Evolutionary conservation across 2,329 filamentous ascomycete species (phyloP), one percentile per base, ranked within the genome.

Genomic region (Paraconiothyrium sp.): DNA sequence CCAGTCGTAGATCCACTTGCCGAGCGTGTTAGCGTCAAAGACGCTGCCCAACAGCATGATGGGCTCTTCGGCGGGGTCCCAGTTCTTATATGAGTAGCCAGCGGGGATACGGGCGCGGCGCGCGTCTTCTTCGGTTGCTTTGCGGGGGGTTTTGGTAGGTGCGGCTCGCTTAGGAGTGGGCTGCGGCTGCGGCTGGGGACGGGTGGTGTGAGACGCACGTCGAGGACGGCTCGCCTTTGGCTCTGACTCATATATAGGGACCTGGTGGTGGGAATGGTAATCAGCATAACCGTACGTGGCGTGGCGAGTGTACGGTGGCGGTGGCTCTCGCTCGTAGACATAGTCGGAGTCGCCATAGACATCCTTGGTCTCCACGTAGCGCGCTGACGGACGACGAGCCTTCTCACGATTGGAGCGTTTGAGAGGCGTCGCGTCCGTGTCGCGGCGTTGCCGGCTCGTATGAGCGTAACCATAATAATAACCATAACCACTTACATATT

Each of bases 1-100:
- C 95, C 95, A 99, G 85, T 98, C 95, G 81, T 97, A 99, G 75
- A 99, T 96, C 95, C 95, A 99, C 82, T 97, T 97, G 74, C 95
- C 95, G 34, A 99, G 86, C 30, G 93, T 97, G 85, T 98, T 97
- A 75, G 94, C 92, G 76, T 98, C 95, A 75, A 98, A 98, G 59
- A 98, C 95, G 76, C 92, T 97, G 54, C 95, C 95, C 24, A 98
- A 86, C 30, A 99, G 87, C 76, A 97, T 90, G 77, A 99, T 97
- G 55, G 95, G 95, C 70, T 93, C 89, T 83, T 98, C 94, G 32
- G 88, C 89, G 0, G 94, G 94, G 77, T 99, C 95, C 95, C 95
- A 98, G 83, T 98, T 97, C 86, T 98, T 98, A 76, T 94, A 89
- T 30, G 93, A 97, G 83, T 96, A 99, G 65, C 95, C 94, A 1